Base-by-base conservation (phyloP, 805 yeast genomes). In the Candida montana region DNA sequence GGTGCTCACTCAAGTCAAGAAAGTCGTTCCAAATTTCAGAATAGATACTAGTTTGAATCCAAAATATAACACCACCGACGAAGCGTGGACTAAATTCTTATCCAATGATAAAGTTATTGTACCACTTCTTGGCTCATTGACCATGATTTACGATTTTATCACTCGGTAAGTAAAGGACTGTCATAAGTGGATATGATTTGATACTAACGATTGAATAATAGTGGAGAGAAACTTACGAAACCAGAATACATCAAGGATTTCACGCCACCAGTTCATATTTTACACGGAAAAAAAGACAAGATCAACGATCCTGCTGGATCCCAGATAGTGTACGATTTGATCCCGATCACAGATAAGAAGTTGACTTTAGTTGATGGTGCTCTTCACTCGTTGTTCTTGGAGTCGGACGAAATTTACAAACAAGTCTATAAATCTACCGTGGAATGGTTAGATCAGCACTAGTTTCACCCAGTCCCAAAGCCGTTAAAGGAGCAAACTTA, bases 231-330 rank as follows among this genome's bases (percentile, higher is more conserved):
- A 16, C 63, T 84, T 35, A 55, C 70, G 29, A 55, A 66, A 6
- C 61, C 66, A 3, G 57, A 59, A 31, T 69, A 65, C 39, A 49
- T 64, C 3, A 33, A 40, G 28, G 35, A 47, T 17, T 52, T 45
- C n/a, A 41, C 66, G 7, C 64, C 71, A 10, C 77, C 85, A 0
- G 52, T 83, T 4, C 57, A 80, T 24, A 62, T 84, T 10, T 50
- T 76, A 33, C 91, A 83, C 56, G 89, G 91, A 24, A 64, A 67
- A 8, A 63, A 59, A n/a, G 95, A 85, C 57, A 61, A 69, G 29
- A 71, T 84, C 50, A 84, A 82, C 56, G 77, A 65, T 39, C 47
- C 49, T 8, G 48, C 44, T 12, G 54, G 49, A 1, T 50, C 60
- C 2, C 36, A 39, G 31, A 39, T 41, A 16, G 51, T 52, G 41